These are phyloP conservation scores for Yarrowia hollandica DNA, from an alignment of 805 yeast genomes.

Conservation along the genomic window DNA sequence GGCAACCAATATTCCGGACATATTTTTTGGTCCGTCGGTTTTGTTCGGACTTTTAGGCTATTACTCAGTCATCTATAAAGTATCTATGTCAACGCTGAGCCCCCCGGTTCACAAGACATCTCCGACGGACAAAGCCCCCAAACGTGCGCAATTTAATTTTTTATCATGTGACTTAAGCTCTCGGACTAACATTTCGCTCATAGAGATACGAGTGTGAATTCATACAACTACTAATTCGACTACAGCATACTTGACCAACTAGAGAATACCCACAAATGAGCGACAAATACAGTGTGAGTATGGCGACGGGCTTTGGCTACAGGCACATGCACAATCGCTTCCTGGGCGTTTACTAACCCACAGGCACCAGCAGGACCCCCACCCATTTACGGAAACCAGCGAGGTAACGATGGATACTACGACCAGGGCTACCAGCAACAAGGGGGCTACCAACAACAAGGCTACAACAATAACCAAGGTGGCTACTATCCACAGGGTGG, in stretches of 20 bases:
- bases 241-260: background rate
- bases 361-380: conserved; percentile 28
- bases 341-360: too few relatives aligned
- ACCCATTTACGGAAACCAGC: conserved; percentile 25
- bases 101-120: too few relatives aligned
- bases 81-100: too few relatives aligned
- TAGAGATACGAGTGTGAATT: background rate
- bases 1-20: too few relatives aligned
- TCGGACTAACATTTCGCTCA: conserved; percentile 21
- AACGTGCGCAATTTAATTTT: conserved; percentile 5
- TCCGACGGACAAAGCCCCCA: too few relatives aligned
- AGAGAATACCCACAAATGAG: conserved; percentile 9
- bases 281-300: conserved; percentile 28
- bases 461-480: conserved; percentile 28
- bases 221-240: background rate
- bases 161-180: background rate
- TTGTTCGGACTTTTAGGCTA: too few relatives aligned
- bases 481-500: conserved; percentile 31
- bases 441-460: conserved; percentile 30
- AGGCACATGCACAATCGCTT: too few relatives aligned
- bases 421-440: conserved; percentile 30
- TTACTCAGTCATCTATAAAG: too few relatives aligned
- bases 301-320: background rate
- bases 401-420: conserved; percentile 26
- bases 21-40: too few relatives aligned